Evolutionary conservation across 1,139 yeast genomes (phyloP), one percentile per base, ranked within the genome.

Genomic region (Diutina pseudorugosa): DNA sequence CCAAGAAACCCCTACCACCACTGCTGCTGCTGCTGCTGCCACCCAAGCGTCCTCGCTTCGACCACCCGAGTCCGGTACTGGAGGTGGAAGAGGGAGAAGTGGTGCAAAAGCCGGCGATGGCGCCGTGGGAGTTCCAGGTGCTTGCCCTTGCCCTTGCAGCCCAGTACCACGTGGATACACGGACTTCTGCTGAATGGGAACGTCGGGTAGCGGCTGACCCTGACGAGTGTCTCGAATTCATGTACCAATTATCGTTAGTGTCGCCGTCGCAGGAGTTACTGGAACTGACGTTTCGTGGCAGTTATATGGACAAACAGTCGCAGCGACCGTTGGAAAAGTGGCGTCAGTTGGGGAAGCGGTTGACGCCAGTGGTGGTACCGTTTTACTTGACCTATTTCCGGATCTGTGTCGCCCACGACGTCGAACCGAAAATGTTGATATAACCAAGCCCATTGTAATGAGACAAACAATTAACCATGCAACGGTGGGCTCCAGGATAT

Each of bases 61-160:
- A 43, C 23, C 47, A 43, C 25, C 47, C 47, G 1, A 43, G 47
- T 21, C 47, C 47, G 33, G 47, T 43, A 43, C 47, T 43, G 47
- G 47, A 43, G 19, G 47, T 43, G 33, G 47, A 43, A 5, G 47
- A 43, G 12, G 8, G 14, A 11, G 33, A 43, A 1, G 14, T 14
- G 3, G 4, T 21, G n/a, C 30, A 11, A 6, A 14, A n/a, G 6
- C 47, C 19, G 6, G 19, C 25, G 7, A 42, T 42, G 16, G 18
- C 18, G 1, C 30, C 47, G 25, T 43, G 47, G 47, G 47, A 43
- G 33, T 43, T 43, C 25, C 33, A 43, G 14, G n/a, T 43, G 2
- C 21, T 43, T 4, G 47, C 47, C 8, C 21, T 25, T 25, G 47
- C 47, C 23, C 25, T 43, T 9, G 47, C 47, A 8, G 47, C 33